Conservation (phyloP, 2,329 filamentous ascomycete genomes). For the Pezicula neosporulosa region DNA sequence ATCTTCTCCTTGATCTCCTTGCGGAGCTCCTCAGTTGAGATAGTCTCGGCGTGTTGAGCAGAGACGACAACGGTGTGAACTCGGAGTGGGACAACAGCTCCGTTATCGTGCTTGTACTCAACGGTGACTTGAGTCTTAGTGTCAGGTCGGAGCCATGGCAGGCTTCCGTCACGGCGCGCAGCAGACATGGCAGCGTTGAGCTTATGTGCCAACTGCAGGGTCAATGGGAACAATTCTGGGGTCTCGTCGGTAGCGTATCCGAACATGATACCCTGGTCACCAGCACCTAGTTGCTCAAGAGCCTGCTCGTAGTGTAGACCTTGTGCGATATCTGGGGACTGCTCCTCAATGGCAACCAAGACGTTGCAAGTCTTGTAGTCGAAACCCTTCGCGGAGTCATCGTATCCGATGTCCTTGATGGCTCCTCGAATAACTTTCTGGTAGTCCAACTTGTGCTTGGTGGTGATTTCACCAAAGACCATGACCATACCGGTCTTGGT, state of each 20-base stretch:
- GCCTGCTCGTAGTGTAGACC: conserved; percentile 98
- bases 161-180: conserved; percentile 79
- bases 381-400: conserved; percentile 95
- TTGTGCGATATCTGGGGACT: conserved; percentile 98
- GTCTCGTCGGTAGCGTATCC: conserved; percentile 99
- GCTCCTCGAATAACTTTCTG: conserved; percentile 92
- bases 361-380: conserved; percentile 99
- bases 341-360: conserved; percentile 97
- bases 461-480: conserved; percentile 98
- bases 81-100: conserved; percentile 85
- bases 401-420: conserved; percentile 99
- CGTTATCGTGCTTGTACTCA: conserved; percentile 96
- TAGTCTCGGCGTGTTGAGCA: conserved; percentile 86
- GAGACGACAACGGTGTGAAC: conserved; percentile 97
- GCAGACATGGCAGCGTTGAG: conserved; percentile 93
- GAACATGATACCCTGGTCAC: conserved; percentile 99
- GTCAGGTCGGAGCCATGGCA: conserved; percentile 95
- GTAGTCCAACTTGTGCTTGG: conserved; percentile 94
- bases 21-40: conserved; percentile 87
- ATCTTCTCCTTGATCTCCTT: conserved; percentile 97
- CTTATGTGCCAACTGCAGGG: conserved; percentile 91
- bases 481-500: conserved; percentile 99
- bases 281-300: conserved; percentile 94
- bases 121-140: conserved; percentile 99
- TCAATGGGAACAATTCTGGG: conserved; percentile 92